Evolutionary conservation across 1,284 basidiomycete genomes (phyloP), one percentile per base, ranked within the genome.

Genomic region (Rhodotorula sp.): DNA sequence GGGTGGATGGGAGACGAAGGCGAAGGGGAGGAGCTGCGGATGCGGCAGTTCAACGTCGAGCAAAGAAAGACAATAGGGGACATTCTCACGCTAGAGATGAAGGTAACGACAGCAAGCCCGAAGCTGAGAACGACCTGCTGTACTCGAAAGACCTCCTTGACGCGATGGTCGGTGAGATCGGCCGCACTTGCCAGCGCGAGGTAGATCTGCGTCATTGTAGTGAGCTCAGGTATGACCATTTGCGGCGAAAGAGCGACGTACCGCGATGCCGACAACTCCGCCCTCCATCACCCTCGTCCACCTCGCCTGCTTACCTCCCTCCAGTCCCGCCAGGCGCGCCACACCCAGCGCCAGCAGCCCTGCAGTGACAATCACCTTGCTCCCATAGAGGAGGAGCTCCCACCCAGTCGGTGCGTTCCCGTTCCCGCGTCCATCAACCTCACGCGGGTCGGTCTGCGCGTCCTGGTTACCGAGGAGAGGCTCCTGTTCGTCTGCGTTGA

Each of bases 21-120:
- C 54, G 59, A 71, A 71, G 1, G 70, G 70, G n/a, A 53, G 51
- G 32, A 71, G 29, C 70, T 71, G 70, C 48, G 7, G 10, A 29
- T 2, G 17, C 0, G 1, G 19, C 9, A 12, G 10, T 17, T 46
- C 50, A 39, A 36, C 22, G 50, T 7, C 3, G 3, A 10, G 19
- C 15, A 29, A 0, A 13, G 3, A 25, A 17, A 15, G 1, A 4
- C 19, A 29, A 3, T n/a, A 2, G 10, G 13, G 17, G 1, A 39
- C 1, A 29, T 1, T 32, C 61, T 34, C 17, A 70, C 67, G 27
- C 48, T 55, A 34, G 32, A 51, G 3, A 59, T 7, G 32, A 69
- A 41, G 6, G 41, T 44, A 25, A 59, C 36, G 10, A 50, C 17
- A 1, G 25, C 25, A 27, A 73, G 61, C 0, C 34, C n/a, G 0